A percentile compares a stretch with the other conserved stretches of the same genome.
phyloP scores from a whole-genome alignment of 2,329 filamentous ascomycete species.

The Aquanectria penicillioides region DNA sequence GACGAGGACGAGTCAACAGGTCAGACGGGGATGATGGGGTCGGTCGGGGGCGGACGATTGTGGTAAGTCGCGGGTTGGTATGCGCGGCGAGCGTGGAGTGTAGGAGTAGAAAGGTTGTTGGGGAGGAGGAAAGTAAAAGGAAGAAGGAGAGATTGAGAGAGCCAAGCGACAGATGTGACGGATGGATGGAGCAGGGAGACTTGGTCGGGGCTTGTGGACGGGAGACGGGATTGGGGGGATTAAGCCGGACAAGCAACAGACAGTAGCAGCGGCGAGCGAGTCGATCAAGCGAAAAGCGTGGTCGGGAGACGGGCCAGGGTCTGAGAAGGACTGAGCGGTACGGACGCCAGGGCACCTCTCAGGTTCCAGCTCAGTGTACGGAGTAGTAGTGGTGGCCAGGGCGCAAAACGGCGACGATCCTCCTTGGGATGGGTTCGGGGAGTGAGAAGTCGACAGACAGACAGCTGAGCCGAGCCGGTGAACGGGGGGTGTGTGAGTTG shows the following conservation, averaged over 20 bases:
- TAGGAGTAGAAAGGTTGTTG: constrained; percentile 1
- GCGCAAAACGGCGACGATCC: constrained; percentile 24
- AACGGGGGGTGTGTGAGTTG: too few relatives aligned
- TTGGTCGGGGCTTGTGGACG: neutral
- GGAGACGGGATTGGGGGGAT: constrained; percentile 19
- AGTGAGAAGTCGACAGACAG: neutral
- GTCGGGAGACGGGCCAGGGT: neutral
- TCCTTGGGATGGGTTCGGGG: constrained; percentile 13
- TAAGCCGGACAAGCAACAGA: constrained; percentile 21
- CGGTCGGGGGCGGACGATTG: neutral
- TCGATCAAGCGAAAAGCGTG: neutral
- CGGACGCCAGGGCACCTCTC: too few relatives aligned
- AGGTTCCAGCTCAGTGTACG: too few relatives aligned
- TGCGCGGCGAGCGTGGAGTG: constrained; percentile 1
- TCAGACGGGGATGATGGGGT: constrained; percentile 8
- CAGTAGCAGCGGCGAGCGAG: neutral
- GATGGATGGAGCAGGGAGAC: constrained; percentile 5
- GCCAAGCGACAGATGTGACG: too few relatives aligned
- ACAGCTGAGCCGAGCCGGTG: too few relatives aligned
- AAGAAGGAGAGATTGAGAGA: constrained; percentile 1
- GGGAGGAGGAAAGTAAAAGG: constrained; percentile 1
- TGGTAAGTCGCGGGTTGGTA: constrained; percentile 1
- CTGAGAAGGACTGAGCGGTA: neutral
- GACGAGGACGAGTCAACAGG: constrained; percentile 3
- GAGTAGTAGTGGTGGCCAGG: constrained; percentile 13